Evolutionary conservation across 495 filamentous ascomycete species (phyloP), one percentile per base, ranked within the genome.

Genomic region (Lichenothelia convexa): DNA sequence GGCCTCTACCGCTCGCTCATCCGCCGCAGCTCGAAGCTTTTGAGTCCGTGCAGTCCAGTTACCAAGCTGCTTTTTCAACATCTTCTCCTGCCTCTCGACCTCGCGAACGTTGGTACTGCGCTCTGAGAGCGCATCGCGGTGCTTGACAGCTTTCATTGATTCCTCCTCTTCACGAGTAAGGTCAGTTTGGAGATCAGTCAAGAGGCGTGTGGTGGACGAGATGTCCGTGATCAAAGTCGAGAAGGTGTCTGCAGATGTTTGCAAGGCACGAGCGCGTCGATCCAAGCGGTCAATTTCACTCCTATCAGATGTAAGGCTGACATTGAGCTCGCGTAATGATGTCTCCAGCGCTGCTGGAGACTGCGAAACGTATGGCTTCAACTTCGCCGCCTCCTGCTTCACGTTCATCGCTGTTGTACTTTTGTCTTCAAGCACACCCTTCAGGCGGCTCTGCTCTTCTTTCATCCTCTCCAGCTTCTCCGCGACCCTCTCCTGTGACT

Each of bases 141-240:
- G 85, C 43, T 70, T 71, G 6, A 71, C 63, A 22, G 84, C 89
- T 43, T 78, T 73, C 5, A 70, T 64, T 40, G 75, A 73, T 48
- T 87, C 84, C 34, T 93, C 89, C 5, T 93, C 87, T 53, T 93
- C 84, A 53, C 85, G 92, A 7, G 74, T 61, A 7, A 97, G 57
- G 51, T 94, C 89, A 29, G 62, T 63, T 1, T 75, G 65, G 22
- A 93, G 80, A 37, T 95, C 91, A 29, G 91, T 80, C 2, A 97
- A 73, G 19, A 94, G 64, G 49, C 84, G 86, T 33, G 80, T 80
- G 45, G 83, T 91, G 0, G 76, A 74, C 4, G 73, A 68, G 9
- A 95, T 82, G 48, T 95, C 87, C 22, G 76, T 69, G 5, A 73
- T 61, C 6, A 94, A 81, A 1, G 87, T 73, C 3, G 68, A 65